Evolutionary conservation across 768 basidiomycete species (phyloP).

Genomic region (Leccinum broughii): DNA sequence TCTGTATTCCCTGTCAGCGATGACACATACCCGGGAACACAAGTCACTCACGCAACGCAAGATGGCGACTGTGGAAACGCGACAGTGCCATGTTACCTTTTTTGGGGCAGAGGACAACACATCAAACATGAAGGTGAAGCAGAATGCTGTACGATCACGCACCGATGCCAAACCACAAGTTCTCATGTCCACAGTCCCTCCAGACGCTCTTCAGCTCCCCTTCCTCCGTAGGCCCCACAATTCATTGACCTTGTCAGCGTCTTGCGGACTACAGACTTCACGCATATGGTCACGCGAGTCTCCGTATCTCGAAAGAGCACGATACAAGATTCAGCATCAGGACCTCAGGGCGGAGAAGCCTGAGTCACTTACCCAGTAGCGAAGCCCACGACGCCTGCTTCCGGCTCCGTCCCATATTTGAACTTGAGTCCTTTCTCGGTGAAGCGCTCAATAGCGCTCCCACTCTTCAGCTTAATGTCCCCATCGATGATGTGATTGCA

Average conservation of each 20-base stretch:
- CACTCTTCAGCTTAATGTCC: slow-evolving; percentile 52
- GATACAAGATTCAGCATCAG: neutral
- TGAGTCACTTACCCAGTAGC: slow-evolving; percentile 27
- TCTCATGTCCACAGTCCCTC: slow-evolving; percentile 37
- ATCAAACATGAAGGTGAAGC: neutral
- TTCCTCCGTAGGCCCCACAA: slow-evolving; percentile 70
- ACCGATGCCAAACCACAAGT: slow-evolving; percentile 35
- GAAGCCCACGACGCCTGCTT: slow-evolving; percentile 35
- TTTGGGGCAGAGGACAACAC: neutral
- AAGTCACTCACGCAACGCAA: slow-evolving; percentile 30
- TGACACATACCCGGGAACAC: neutral
- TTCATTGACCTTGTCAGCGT: slow-evolving; percentile 45
- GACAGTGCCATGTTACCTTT: slow-evolving; percentile 26
- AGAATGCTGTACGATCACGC: slow-evolving; percentile 5
- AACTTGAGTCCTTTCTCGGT: slow-evolving; percentile 33
- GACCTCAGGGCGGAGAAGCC: neutral
- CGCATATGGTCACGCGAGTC: slow-evolving; percentile 43
- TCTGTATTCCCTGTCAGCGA: slow-evolving; percentile 16
- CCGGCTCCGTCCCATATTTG: slow-evolving; percentile 29
- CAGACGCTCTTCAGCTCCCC: slow-evolving; percentile 52
- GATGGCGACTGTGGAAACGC: slow-evolving; percentile 32
- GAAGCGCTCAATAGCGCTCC: slow-evolving; percentile 33
- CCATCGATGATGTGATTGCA: slow-evolving; percentile 46
- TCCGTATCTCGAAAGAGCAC: slow-evolving; percentile 40
- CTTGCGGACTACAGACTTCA: slow-evolving; percentile 46